Evolutionary conservation across 768 basidiomycete genomes (phyloP).

Genomic region (Daedaleopsis sinensis): DNA sequence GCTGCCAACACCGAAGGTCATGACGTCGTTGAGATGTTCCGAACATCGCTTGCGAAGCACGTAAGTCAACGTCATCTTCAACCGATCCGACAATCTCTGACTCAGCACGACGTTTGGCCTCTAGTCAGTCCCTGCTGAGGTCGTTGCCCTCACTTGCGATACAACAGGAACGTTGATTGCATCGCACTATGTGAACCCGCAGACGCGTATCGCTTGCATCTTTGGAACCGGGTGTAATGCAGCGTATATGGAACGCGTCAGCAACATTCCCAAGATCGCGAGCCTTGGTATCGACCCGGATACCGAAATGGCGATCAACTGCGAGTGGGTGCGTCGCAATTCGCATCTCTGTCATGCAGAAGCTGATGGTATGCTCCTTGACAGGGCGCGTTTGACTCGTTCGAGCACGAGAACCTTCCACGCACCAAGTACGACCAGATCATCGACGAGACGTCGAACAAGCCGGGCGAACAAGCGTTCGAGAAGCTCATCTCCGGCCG

Average conservation of each 20-base stretch:
- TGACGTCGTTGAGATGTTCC: constrained; percentile 95
- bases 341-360: background rate
- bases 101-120: background rate
- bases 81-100: background rate
- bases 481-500: constrained; percentile 98
- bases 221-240: constrained; percentile 99
- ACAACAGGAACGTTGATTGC: constrained; percentile 98
- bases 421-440: constrained; percentile 92
- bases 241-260: constrained; percentile 93
- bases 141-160: constrained; percentile 94
- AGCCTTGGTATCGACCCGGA: constrained; percentile 66
- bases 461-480: constrained; percentile 93
- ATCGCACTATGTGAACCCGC: constrained; percentile 91
- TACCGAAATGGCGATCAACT: constrained; percentile 91
- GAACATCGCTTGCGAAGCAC: constrained; percentile 72
- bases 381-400: constrained; percentile 97
- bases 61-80: constrained; percentile 44
- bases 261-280: constrained; percentile 83
- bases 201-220: constrained; percentile 92
- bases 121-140: constrained; percentile 79
- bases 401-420: constrained; percentile 91
- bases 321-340: constrained; percentile 77
- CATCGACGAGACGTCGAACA: constrained; percentile 95
- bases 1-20: constrained; percentile 88
- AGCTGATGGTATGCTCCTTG: background rate